phyloP scores from a whole-genome alignment of 2,329 filamentous ascomycete genomes.

The Rhynchosporium agropyri region DNA sequence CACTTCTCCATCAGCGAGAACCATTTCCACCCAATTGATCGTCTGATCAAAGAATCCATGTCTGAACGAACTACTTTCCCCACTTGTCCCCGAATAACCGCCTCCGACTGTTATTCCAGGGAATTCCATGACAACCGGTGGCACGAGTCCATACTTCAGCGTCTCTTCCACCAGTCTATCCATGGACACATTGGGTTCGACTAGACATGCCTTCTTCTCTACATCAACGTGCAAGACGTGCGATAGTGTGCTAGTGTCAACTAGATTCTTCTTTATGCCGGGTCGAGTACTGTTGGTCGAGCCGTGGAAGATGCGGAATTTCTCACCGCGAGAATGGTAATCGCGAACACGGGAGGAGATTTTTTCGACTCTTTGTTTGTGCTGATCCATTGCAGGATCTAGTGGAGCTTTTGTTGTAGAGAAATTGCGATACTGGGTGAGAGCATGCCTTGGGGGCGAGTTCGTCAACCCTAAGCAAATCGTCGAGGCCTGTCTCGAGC shows the following conservation, averaged over 20 bases:
- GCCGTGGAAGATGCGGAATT: conserved; percentile 60
- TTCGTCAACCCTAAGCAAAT: background rate
- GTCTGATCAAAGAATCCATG: conserved; percentile 68
- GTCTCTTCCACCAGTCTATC: conserved; percentile 62
- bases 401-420: conserved; percentile 10
- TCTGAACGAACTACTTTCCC: conserved; percentile 68
- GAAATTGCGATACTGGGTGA: conserved; percentile 2
- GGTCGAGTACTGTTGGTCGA: conserved; percentile 56
- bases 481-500: background rate
- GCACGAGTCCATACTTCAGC: conserved; percentile 57
- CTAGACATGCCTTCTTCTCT: conserved; percentile 50
- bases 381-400: conserved; percentile 34
- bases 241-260: conserved; percentile 53
- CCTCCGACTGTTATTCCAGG: conserved; percentile 70
- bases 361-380: conserved; percentile 48
- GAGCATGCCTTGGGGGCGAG: background rate
- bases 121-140: conserved; percentile 71
- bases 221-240: conserved; percentile 50
- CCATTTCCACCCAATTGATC: conserved; percentile 63
- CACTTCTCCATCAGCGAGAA: conserved; percentile 60
- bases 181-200: conserved; percentile 73
- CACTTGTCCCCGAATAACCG: conserved; percentile 66
- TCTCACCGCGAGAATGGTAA: conserved; percentile 52
- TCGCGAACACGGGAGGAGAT: conserved; percentile 49
- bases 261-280: conserved; percentile 46